These are phyloP conservation scores for Colletotrichum trifolii DNA, from an alignment of 2,329 filamentous ascomycete genomes.

Conservation along the genomic window DNA sequence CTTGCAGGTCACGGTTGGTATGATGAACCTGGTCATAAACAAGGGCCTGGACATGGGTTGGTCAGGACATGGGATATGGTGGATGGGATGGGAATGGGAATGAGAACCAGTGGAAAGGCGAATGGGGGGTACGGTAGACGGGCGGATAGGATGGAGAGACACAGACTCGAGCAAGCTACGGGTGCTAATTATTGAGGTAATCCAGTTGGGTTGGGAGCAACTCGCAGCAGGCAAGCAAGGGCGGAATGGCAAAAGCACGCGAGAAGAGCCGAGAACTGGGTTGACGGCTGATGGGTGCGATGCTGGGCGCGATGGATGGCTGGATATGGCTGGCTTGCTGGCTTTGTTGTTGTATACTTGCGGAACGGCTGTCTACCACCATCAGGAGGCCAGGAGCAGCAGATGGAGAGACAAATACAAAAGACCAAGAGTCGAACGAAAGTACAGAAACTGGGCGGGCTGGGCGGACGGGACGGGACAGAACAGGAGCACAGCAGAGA, in stretches of 20 bases:
- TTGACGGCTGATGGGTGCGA: slow-evolving; percentile 12
- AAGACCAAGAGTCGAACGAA: neutral
- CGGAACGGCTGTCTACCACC: slow-evolving; percentile 1
- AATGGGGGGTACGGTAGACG: neutral
- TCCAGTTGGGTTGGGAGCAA: neutral
- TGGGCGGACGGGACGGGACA: slow-evolving; percentile 8
- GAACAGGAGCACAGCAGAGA: slow-evolving; percentile 9
- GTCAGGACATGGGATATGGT: slow-evolving; percentile 4
- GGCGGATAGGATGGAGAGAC: neutral
- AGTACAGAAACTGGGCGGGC: neutral
- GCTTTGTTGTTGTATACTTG: neutral
- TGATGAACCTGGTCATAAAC: slow-evolving; percentile 2
- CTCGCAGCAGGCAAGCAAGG: slow-evolving; percentile 2
- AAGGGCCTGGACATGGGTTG: slow-evolving; percentile 3
- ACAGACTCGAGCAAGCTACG: neutral
- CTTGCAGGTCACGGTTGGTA: slow-evolving; percentile 7
- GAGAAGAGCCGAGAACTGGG: slow-evolving; percentile 1
- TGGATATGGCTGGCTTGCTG: neutral
- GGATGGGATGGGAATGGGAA: slow-evolving; percentile 11
- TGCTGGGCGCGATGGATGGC: slow-evolving; percentile 9
- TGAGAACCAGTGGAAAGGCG: neutral
- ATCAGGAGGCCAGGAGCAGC: neutral
- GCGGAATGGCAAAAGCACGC: neutral
- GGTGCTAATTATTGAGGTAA: no score
- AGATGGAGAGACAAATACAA: neutral